Base-by-base conservation (phyloP, 805 yeast genomes). In the Spathaspora gorwiae region DNA sequence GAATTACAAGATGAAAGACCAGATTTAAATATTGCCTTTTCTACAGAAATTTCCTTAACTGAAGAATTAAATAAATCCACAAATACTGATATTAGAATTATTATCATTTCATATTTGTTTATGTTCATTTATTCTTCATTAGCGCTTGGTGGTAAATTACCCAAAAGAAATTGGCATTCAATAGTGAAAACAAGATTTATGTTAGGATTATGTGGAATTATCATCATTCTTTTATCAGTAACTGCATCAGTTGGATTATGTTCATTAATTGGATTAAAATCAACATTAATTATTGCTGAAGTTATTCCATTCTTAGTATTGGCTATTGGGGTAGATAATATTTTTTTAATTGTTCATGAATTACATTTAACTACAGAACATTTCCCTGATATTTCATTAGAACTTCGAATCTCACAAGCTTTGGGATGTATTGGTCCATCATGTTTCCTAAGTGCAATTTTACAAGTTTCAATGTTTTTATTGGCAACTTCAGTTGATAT, bases 311-410 rank as follows among this genome's bases (percentile, higher is more conserved):
- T 92, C 59, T 70, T 92, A 55, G 86, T 92, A 11, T 72, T 92
- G 47, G 99, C 99, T 0, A 83, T 92, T 45, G 99, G 99, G n/a
- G 89, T 92, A 26, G 99, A 92, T 65, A 92, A 92, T 61, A 87
- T 92, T 26, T 94, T 90, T 58, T 68, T 92, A 52, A 79, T 92
- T 15, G 84, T 89, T 1, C 90, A 90, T 59, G 96, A 90, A 56
- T 70, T 87, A 40, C 78, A 81, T 37, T 65, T 73, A 14, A 76
- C 82, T 27, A 77, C 77, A 39, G 73, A 66, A 10, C 52, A 73
- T 2, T 60, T 66, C 39, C 77, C 80, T 1, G 47, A 47, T 2
- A 39, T 47, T 14, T 55, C 78, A 0, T 62, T 84, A 1, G 80
- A 82, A 35, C 73, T 77, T 39, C 73, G 89, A 45, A 72, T 90